Base-by-base conservation (phyloP, 1,139 yeast species). In the Candida sp. region DNA sequence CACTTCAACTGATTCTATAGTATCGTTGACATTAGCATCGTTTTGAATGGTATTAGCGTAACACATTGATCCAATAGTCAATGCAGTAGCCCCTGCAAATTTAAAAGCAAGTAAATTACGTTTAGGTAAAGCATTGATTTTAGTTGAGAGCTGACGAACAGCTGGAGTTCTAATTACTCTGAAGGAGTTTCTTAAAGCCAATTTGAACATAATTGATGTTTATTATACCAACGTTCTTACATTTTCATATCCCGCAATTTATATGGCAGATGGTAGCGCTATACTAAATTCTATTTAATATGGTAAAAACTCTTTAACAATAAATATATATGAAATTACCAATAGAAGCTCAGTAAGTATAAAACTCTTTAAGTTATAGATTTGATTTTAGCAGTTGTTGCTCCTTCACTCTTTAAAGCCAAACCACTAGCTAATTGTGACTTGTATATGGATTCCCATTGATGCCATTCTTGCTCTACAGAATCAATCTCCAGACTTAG, bases 391-490 rank as follows among this genome's bases (percentile, higher is more conserved):
- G 39, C 6, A 5, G 39, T 29, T 15, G 69, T 58, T 19, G 77
- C 62, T 9, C 50, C 53, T 3, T 53, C 50, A 38, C 58, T 51
- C 47, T 64, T 66, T 33, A 81, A 58, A 2, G 82, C 65, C 42
- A 72, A 54, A 1, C 81, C 81, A 30, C 86, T 81, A 2, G 84
- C 82, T 12, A 65, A 48, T 56, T 82, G 87, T 2, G 84, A 79
- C 38, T 67, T 64, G 47, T 70, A 56, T 4, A 82, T 54, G 8
- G 66, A 40, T 37, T 60, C 66, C 69, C 70, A 61, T 44, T 60
- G 59, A 21, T 48, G 44, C 68, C 68, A 61, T 54, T 62, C 66
- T 48, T 63, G 60, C 45, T 66, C 69, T 35, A 58, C 55, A 33
- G 58, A 42, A 25, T 46, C 41, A 15, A 68, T 42, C 35, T 57